Evolutionary conservation across 257 asterid genomes (phyloP).

Genomic region (Linaria vulgaris): DNA sequence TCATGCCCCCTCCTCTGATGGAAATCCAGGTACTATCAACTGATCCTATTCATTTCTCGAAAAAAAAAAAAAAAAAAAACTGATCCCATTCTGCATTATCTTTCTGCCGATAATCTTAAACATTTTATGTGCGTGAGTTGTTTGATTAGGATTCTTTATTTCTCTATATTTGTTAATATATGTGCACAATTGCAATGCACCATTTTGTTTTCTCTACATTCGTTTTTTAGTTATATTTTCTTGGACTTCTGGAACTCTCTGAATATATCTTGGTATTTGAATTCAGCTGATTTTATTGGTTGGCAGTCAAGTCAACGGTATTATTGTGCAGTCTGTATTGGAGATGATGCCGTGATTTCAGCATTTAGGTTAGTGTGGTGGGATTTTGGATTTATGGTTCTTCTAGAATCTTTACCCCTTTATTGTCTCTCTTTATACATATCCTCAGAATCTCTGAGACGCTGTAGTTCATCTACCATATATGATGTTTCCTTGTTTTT

Average conservation of each 20-base stretch:
- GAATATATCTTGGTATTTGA: conserved; percentile 47
- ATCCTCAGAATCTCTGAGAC: background rate
- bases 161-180: background rate
- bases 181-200: background rate
- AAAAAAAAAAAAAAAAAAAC: too few relatives aligned
- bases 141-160: conserved; percentile 4
- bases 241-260: conserved; percentile 26
- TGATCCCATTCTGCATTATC: conserved; percentile 10
- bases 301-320: conserved; percentile 68
- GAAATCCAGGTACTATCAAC: conserved; percentile 65
- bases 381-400: conserved; percentile 10
- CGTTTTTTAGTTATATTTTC: background rate
- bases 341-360: conserved; percentile 67
- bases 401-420: background rate
- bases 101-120: conserved; percentile 13
- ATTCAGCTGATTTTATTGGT: conserved; percentile 61
- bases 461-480: conserved; percentile 11
- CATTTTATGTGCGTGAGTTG: background rate
- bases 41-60: too few relatives aligned
- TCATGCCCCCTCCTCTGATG: conserved; percentile 97
- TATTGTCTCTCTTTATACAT: background rate
- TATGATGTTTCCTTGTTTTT: conserved; percentile 30
- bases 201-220: background rate
- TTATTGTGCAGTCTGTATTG: conserved; percentile 56
- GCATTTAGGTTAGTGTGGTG: conserved; percentile 55